Percentiles rank a stretch among this genome's conserved stretches.
Conservation (phyloP, 1,284 basidiomycete species). For the Leccinum subatratum region DNA sequence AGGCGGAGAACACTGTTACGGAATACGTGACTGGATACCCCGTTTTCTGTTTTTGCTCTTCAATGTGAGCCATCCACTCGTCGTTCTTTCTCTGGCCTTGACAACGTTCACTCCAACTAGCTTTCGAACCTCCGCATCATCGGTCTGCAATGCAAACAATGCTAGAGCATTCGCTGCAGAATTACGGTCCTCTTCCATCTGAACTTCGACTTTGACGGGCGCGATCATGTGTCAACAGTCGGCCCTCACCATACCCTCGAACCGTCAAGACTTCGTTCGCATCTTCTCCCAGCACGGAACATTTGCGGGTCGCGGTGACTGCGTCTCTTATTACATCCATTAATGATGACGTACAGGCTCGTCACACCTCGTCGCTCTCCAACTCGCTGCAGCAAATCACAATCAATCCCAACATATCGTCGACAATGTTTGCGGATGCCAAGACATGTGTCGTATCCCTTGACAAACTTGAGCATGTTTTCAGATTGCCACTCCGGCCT, state of each 20-base stretch:
- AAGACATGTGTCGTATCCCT: slow-evolving; percentile 14
- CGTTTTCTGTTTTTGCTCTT: slow-evolving; percentile 66
- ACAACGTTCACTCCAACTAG: slow-evolving; percentile 34
- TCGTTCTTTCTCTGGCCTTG: not conserved
- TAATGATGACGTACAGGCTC: slow-evolving; percentile 3
- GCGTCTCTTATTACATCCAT: slow-evolving; percentile 22
- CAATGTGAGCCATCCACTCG: slow-evolving; percentile 52
- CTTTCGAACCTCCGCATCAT: slow-evolving; percentile 64
- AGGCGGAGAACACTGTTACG: slow-evolving; percentile 60
- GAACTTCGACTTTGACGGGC: slow-evolving; percentile 57
- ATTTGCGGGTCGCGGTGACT: slow-evolving; percentile 31
- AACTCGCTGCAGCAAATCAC: no score
- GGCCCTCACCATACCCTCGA: slow-evolving; percentile 65
- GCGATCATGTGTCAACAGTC: slow-evolving; percentile 62
- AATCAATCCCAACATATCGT: slow-evolving; percentile 19
- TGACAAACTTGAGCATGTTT: slow-evolving; percentile 36
- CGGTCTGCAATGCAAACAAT: slow-evolving; percentile 65
- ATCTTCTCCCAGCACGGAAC: slow-evolving; percentile 41
- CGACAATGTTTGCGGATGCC: not conserved
- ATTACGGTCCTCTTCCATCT: slow-evolving; percentile 62
- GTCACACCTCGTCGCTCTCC: slow-evolving; percentile 7
- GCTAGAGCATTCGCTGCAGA: slow-evolving; percentile 67
- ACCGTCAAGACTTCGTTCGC: slow-evolving; percentile 38
- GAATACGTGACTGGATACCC: slow-evolving; percentile 67
- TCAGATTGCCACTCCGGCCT: slow-evolving; percentile 44